Evolutionary conservation across 305 asterid genomes (phyloP).

Genomic region (Coffea humblotiana): DNA sequence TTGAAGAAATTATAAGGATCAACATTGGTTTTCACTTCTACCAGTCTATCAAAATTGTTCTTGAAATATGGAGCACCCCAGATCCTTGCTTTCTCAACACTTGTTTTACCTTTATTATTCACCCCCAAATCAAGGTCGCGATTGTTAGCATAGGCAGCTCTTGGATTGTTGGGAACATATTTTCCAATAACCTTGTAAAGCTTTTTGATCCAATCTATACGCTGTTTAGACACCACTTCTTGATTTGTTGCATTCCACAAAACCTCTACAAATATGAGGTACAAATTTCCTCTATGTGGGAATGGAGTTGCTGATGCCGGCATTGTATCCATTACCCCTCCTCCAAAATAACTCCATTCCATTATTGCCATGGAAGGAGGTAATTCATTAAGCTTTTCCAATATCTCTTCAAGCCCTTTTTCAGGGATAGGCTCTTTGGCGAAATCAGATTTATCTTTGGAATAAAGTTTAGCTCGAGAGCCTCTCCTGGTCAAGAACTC

Average conservation of each 20-base stretch:
- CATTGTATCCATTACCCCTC: slow-evolving; percentile 23
- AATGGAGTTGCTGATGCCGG: slow-evolving; percentile 15
- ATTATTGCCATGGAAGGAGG: background rate
- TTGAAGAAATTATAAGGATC: no score
- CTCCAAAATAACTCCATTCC: slow-evolving; percentile 20
- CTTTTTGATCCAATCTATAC: slow-evolving; percentile 5
- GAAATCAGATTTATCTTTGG: slow-evolving; percentile 14
- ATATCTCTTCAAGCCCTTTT: slow-evolving; percentile 11
- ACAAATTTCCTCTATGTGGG: slow-evolving; percentile 20
- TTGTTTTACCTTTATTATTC: background rate
- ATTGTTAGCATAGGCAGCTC: slow-evolving; percentile 12
- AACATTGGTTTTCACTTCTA: no score
- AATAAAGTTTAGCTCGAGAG: background rate
- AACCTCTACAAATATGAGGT: background rate
- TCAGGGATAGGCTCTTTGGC: slow-evolving; percentile 23
- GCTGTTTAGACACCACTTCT: background rate
- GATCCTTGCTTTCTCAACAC: no score
- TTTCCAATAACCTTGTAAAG: background rate
- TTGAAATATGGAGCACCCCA: no score
- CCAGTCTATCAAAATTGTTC: no score
- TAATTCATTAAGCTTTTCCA: slow-evolving; percentile 2
- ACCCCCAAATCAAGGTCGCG: slow-evolving; percentile 21
- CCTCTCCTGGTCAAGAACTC: slow-evolving; percentile 4
- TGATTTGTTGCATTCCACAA: slow-evolving; percentile 8
- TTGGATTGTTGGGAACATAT: slow-evolving; percentile 8